Evolutionary conservation across 306 rosid genomes (phyloP), one percentile per base, ranked within the genome.

Genomic region (Medicago arabica): DNA sequence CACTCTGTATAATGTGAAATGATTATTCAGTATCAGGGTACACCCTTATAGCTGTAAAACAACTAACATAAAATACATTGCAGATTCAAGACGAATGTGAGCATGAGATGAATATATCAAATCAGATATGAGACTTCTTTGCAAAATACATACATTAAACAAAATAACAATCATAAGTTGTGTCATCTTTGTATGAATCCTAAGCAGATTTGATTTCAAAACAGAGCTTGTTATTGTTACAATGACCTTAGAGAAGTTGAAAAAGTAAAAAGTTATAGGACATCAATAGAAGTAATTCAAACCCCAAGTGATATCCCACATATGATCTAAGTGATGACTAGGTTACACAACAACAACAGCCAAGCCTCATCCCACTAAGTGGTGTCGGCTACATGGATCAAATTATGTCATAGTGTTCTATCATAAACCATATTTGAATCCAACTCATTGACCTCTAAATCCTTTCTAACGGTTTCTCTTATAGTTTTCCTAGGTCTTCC

Each of bases 21-120:
- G 73, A 63, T 67, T 25, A 46, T 60, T 74, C 46, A 36, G 69
- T 23, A 78, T 66, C 77, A 71, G 16, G 40, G 39, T 50, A 75
- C 55, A 75, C 23, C 51, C 70, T 51, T 55, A 71, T 34, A 65
- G 73, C 28, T 40, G 60, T 38, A 31, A 63, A 19, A 68, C 69
- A 18, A 60, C 40, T 28, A 28, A 5, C 6, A 67, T 39, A 41
- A 25, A 19, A 4, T 72, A 40, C 53, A 43, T 3, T 49, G 10
- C 62, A 44, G 50, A 78, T n/a, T 34, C 19, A 9, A 64, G 47
- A 41, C 4, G 73, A 78, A 50, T 39, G 18, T n/a, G 8, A 46
- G 53, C 55, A 39, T n/a, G 57, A 79, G 28, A 34, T 39, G 17
- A 60, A 55, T 36, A 28, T 15, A 62, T 14, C 18, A 60, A 40